Percentiles rank a stretch among this genome's conserved stretches.
phyloP scores from a whole-genome alignment of 139 green algal species.

The Picochlorum sp. region DNA sequence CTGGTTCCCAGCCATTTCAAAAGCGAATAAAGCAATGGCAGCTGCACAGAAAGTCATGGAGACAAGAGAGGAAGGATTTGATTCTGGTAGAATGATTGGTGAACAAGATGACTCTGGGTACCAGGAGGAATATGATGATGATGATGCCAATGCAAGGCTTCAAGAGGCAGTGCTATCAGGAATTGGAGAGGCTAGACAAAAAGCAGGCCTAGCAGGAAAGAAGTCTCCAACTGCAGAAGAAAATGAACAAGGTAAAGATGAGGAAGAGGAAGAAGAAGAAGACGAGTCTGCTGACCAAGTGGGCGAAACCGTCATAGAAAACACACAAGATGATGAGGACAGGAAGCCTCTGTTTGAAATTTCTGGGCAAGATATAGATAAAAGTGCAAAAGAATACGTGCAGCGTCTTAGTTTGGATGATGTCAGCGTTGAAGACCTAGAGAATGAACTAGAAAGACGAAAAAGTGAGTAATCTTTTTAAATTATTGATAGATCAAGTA shows the following conservation, averaged over 20 bases:
- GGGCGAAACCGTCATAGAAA: neutral
- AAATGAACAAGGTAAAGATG: neutral
- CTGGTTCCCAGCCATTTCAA: conserved; percentile 64
- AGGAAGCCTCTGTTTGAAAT: conserved; percentile 19
- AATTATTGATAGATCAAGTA: no score
- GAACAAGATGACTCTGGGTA: conserved; percentile 6
- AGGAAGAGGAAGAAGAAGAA: neutral
- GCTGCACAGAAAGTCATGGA: conserved; percentile 13
- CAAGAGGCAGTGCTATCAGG: conserved; percentile 13
- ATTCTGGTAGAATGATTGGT: conserved; percentile 18
- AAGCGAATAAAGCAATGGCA: conserved; percentile 58
- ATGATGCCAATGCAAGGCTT: neutral
- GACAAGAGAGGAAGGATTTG: conserved; percentile 7
- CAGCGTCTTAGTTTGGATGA: neutral
- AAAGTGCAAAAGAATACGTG: neutral
- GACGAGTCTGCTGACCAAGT: neutral
- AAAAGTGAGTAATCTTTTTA: conserved; percentile 2
- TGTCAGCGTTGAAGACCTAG: neutral
- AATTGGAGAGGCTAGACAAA: neutral
- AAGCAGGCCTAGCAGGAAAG: neutral
- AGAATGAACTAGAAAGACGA: neutral
- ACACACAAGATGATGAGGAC: neutral
- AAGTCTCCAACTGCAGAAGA: neutral
- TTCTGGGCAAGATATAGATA: conserved; percentile 10
- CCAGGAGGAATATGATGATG: conserved; percentile 4